Base-by-base conservation (phyloP, 257 asterid genomes). In the Plectranthus barbatus region DNA sequence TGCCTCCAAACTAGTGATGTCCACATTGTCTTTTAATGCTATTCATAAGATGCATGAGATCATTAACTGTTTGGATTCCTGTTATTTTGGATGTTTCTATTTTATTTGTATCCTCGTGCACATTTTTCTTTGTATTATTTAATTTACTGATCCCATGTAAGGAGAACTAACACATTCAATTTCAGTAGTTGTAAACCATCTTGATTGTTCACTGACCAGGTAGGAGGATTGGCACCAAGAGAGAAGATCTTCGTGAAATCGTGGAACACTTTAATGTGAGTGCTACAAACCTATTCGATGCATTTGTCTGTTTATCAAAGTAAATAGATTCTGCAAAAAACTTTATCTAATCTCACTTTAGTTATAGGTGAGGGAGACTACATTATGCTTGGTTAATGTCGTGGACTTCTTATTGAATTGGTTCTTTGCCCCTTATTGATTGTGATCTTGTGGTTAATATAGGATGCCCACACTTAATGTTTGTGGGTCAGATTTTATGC, bases 261-360 rank as follows among this genome's bases (percentile, higher is more conserved):
- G 80, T 86, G 60, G 96, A 82, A 60, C 91, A 92, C 80, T 92
- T 89, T 69, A 92, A 90, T 76, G 98, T 91, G 77, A 86, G 97
- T 82, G 41, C 73, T 64, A 42, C 50, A n/a, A 37, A 39, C 24
- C 51, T 41, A 50, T 57, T 36, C 11, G 21, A 14, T 17, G 41
- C 58, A 50, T 59, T 49, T 40, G 17, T 34, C 33, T 20, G 21
- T 56, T 60, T 50, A 36, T 53, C 10, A 63, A 37, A 26, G 31
- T 1, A 37, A 34, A 31, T 2, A 36, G 20, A 53, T 19, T 51
- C 14, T 33, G 45, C 64, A 55, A 37, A 57, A 9, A 40, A 11
- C 33, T 34, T 56, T 60, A 36, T 56, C 39, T 58, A 13, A 40
- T 52, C 37, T 49, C 18, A n/a, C 11, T 20, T 64, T 17, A 48